Base-by-base conservation (phyloP, 2,329 filamentous ascomycete genomes). In the Westerdykella sp. region DNA sequence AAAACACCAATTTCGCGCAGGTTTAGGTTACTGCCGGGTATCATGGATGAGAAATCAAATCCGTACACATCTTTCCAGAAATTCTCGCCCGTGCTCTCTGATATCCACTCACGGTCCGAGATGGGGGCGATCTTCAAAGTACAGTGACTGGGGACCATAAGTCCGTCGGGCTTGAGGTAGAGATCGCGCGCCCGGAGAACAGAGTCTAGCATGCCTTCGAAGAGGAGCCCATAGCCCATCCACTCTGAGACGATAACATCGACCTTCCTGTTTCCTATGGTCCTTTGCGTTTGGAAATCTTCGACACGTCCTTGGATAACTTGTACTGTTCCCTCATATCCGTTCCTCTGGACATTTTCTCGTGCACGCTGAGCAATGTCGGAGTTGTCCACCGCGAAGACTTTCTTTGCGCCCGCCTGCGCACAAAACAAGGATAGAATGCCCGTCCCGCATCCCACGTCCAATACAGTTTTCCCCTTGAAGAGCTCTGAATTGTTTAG, bases 221-320 rank as follows among this genome's bases (percentile, higher is more conserved):
- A 97, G 5, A 96, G 77, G 14, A 96, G 77, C 51, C 84, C 87
- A 65, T 97, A 97, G 23, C 90, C 90, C 90, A 97, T 97, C 90
- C 90, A 97, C 67, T 97, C 90, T 46, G 87, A 94, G 47, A 97
- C 84, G 62, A 97, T 95, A 59, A 97, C 84, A 69, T 97, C 91
- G 37, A 96, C 90, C 59, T 90, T 74, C 22, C 57, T 50, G 38
- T 62, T 58, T 11, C 62, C 61, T 22, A 65, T 62, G 30, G 59
- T 46, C 31, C 59, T 42, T 86, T 89, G 16, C 89, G 76, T 44
- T 70, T 75, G 43, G 48, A 95, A 85, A 53, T 96, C 89, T 66
- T 97, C 91, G 47, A 96, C 86, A 59, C 87, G 87, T 31, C 91
- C 90, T 50, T 83, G 80, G 39, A 95, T 73, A 56, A 86, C 88